Evolutionary conservation across 768 basidiomycete species (phyloP), one percentile per base, ranked within the genome.

Genomic region (Obba rivulosa): DNA sequence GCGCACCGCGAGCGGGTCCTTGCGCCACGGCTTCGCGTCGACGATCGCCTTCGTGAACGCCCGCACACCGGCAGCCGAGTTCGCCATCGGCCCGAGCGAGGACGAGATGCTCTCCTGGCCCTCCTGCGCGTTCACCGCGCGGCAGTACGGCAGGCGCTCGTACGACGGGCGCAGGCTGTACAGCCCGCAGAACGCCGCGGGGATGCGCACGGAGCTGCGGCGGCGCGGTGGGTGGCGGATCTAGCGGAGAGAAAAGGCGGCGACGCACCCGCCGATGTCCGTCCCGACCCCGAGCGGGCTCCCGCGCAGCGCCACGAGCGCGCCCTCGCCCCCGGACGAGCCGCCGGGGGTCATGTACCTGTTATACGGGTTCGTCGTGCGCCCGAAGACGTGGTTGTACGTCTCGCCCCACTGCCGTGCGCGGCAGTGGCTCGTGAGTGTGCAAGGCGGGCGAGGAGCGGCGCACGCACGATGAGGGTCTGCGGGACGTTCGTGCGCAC

Each of bases 311-410:
- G 80, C 82, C 37, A 92, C 57, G 7, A 93, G 73, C 1, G 90
- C 87, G 36, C 85, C 86, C 68, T 93, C 92, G 28, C 91, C 92
- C 5, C 92, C 92, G 3, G 85, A 87, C 0, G 88, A 92, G 1
- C 92, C 92, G 10, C 91, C 90, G 4, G 72, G 67, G 4, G 85
- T 89, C 40, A 89, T 69, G 16, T 73, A 72, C 9, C 83, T 77
- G 60, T 92, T 90, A 60, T 74, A 69, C 0, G 91, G 91, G 57
- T 92, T 91, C 14, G 69, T 58, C 0, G 92, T 92, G 45, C 87
- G 73, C 2, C 90, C 91, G 56, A 86, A 93, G 23, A 92, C 70
- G 51, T 81, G 66, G 59, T 93, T 93, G 69, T 73, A 80, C 0
- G 87, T 83, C 62, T 95, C 91, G 1, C 75, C 72, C 77, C 82